Base-by-base conservation (phyloP, 2,329 filamentous ascomycete genomes). In the Aspergillus cejpii region DNA sequence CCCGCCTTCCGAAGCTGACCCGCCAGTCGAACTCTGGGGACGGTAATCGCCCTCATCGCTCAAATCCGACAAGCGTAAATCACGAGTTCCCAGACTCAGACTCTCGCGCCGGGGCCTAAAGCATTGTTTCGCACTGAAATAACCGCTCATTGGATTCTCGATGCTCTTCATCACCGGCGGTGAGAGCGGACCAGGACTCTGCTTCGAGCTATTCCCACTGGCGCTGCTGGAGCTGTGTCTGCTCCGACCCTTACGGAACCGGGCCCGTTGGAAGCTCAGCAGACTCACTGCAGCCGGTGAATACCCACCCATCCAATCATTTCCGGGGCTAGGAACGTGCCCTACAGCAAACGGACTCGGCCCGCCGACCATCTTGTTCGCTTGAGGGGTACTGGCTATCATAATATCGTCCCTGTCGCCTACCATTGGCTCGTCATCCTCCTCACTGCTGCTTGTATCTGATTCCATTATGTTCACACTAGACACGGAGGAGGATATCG, bases 61-160 rank as follows among this genome's bases (percentile, higher is more conserved):
- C 3, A 87, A 79, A 42, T 81, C 81, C 8, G 79, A 83, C 17
- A 96, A 84, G 52, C 92, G 84, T 15, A 96, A 70, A 57, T 94
- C 88, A 54, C 92, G 90, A 12, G 90, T 90, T 28, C 90, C 88
- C 72, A 92, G 82, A 53, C 87, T 94, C 48, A 97, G 82, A 64
- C 88, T 95, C 66, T 96, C 90, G 34, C 91, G 77, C 36, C 91
- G 78, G 6, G 84, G 77, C 33, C 74, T 65, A 6, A 72, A 64
- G 41, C 63, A 73, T 41, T 70, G 69, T 45, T 72, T 71, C 5
- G 69, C 67, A 2, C 71, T 72, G 59, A 83, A 80, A 57, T 78
- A 81, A 10, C 75, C 74, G 41, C 69, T 71, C 27, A 65, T 66
- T 4, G 69, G 66, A 34, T 70, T 72, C 48, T 82, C 77, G 19